Conservation (phyloP, 805 yeast genomes). For the Pichia eremophila region DNA sequence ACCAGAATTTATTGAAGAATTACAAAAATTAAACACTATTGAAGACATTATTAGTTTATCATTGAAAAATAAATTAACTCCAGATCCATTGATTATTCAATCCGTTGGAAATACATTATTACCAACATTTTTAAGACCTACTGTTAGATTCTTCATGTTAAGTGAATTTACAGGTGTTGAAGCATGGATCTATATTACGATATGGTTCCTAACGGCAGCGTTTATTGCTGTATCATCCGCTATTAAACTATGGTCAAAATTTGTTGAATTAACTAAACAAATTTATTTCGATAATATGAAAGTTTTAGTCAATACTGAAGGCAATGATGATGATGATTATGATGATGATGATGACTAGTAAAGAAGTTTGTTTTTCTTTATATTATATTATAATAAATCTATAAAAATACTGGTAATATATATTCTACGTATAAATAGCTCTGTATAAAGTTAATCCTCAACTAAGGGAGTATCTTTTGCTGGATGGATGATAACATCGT, state of each 20-base stretch:
- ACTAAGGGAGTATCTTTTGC: background rate
- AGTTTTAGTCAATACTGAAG: constrained; percentile 3
- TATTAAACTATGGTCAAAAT: background rate
- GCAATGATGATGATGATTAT: constrained; percentile 9
- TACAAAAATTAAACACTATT: background rate
- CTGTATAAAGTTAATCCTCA: background rate
- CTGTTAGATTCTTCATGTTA: background rate
- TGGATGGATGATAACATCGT: constrained; percentile 14
- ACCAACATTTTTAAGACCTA: background rate
- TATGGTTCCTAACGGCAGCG: background rate
- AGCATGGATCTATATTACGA: background rate
- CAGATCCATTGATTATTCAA: background rate
- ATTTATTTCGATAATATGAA: constrained; percentile 3
- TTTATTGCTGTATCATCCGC: background rate
- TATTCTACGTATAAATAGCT: background rate
- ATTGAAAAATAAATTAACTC: background rate
- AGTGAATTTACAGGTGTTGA: background rate
- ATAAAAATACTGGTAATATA: background rate
- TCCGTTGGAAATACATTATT: background rate
- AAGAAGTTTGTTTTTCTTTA: background rate
- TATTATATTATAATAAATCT: too few species aligned
- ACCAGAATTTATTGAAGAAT: background rate
- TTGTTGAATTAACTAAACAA: constrained; percentile 1
- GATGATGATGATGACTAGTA: background rate
- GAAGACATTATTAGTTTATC: background rate